Conservation (phyloP, 345 rosid species). For the Sonneratia alba region DNA sequence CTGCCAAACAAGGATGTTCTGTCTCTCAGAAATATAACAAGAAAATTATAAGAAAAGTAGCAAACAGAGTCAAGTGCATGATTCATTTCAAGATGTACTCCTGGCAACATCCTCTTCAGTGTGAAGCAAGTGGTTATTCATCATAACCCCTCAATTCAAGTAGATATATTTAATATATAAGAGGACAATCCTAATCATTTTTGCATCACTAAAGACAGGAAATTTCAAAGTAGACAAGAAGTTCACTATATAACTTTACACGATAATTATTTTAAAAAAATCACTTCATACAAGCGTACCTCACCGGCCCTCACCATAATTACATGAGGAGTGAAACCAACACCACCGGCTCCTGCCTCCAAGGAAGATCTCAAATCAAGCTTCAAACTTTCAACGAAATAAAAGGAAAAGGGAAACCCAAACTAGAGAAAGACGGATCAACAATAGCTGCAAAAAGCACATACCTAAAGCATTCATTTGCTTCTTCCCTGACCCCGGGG, state of each 20-base stretch:
- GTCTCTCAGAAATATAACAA: neutral
- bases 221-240: too few species aligned
- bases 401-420: neutral
- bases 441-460: neutral
- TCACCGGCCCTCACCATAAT: conserved; percentile 75
- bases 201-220: neutral
- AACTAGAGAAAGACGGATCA: neutral
- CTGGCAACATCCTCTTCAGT: neutral
- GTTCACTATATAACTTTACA: neutral
- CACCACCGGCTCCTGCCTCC: conserved; percentile 62
- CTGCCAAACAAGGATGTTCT: neutral
- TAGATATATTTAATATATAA: neutral
- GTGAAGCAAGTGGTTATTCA: neutral
- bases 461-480: conserved; percentile 91
- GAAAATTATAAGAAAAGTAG: neutral
- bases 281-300: conserved; percentile 32
- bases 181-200: neutral
- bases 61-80: neutral
- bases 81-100: neutral
- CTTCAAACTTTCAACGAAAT: neutral
- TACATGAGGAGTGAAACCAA: conserved; percentile 97
- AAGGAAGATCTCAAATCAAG: neutral
- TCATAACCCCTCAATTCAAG: neutral
- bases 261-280: too few species aligned
- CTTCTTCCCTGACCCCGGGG: conserved; percentile 86